Percentiles rank a stretch among this genome's conserved stretches.
phyloP scores from a whole-genome alignment of 208 protist species.

The Acanthamoeba healyi region DNA sequence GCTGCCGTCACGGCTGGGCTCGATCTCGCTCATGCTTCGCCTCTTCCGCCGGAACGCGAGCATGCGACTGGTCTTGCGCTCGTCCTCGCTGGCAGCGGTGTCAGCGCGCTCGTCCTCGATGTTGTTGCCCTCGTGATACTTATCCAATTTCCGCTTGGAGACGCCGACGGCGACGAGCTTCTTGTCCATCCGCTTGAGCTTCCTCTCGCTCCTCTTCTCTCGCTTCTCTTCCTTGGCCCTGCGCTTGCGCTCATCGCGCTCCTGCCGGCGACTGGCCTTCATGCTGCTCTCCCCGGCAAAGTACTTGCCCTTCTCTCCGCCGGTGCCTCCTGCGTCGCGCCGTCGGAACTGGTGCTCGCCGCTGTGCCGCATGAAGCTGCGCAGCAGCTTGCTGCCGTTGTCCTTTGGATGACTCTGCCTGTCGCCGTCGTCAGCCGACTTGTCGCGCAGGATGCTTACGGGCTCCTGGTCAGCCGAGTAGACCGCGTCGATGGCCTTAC shows the following conservation, averaged over 20 bases:
- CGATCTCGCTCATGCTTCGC: background rate
- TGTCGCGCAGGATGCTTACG: too few relatives aligned
- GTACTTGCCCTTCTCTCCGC: too few relatives aligned
- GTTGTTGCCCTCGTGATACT: too few relatives aligned
- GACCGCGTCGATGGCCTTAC: too few relatives aligned
- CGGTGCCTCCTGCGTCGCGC: background rate
- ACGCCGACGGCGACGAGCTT: conserved; percentile 2
- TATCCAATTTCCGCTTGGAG: too few relatives aligned
- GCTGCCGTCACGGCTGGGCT: background rate
- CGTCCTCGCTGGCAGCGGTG: too few relatives aligned
- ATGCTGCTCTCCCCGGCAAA: background rate
- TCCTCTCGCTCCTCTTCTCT: background rate
- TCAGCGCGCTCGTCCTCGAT: background rate
- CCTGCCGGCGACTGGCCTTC: background rate
- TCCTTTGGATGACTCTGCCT: too few relatives aligned
- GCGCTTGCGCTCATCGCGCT: background rate
- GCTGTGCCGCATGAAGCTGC: background rate
- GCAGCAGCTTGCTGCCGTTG: background rate
- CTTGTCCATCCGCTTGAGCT: conserved; percentile 45
- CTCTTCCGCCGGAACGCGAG: background rate
- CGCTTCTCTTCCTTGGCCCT: background rate
- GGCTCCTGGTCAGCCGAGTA: too few relatives aligned
- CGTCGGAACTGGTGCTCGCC: background rate
- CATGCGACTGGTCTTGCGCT: too few relatives aligned
- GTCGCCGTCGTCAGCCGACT: too few relatives aligned